Base-by-base conservation (phyloP, 2,329 filamentous ascomycete genomes). In the Trichoderma brevicompactum region DNA sequence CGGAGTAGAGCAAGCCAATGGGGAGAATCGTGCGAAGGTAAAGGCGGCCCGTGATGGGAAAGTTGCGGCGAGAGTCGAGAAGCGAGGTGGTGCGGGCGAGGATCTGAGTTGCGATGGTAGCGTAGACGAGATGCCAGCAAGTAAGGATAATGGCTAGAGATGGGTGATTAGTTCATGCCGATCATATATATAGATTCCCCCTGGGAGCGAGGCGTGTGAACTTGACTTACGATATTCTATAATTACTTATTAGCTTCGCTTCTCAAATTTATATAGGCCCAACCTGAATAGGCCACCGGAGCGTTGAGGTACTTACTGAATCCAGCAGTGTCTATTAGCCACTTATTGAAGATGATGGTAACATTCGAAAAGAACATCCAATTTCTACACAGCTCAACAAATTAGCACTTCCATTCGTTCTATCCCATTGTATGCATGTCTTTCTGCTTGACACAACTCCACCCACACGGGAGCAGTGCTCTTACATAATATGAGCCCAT, bases 301-400 rank as follows among this genome's bases (percentile, higher is more conserved):
- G 52, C 28, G 46, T 15, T 15, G 4, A n/a, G 12, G 40, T 9
- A 83, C 89, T 82, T 80, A 92, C 90, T 84, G 78, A 94, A 94
- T 65, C 89, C 85, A 72, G 85, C 85, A 68, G 86, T 88, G 74
- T 92, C 87, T 66, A 96, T 85, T 56, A 96, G 87, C 86, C 90
- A 94, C 81, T 96, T 96, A 83, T 96, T 96, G 84, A 96, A 96
- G 68, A 96, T 81, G 74, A 96, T 96, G 68, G 94, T 92, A 72
- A 87, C 83, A 69, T 92, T 94, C 72, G 91, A 95, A 75, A 95
- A 86, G 70, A 92, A 83, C 70, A 96, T 96, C 92, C 92, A 96
- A 73, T 87, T 85, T 63, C 83, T 85, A 55, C 19, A 60, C 10
- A 13, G 15, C 13, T 32, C 28, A 48, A 23, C 15, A 41, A 40